Evolutionary conservation across 1,284 basidiomycete species (phyloP), one percentile per base, ranked within the genome.

Genomic region (Austropuccinia psidii): DNA sequence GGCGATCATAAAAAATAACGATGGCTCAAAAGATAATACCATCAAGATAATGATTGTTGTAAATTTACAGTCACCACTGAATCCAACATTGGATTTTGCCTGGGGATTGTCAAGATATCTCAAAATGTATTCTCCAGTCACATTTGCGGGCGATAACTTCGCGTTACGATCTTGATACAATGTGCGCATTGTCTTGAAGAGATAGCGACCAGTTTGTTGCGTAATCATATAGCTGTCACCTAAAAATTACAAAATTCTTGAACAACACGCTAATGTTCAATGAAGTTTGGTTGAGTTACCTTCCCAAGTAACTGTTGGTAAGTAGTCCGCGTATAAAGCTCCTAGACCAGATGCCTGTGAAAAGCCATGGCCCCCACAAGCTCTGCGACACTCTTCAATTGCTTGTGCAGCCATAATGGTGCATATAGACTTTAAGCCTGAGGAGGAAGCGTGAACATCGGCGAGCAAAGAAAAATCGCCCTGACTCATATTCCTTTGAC

Each of bases 361-460:
- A 77, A 78, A 82, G 9, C 81, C 81, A 75, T 82, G 81, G 13
- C 81, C 81, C 57, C 81, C 81, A 66, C 80, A 81, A 8, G 80
- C 80, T 43, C 81, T 75, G 43, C 81, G 77, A 76, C 81, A 82
- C 31, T 79, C 78, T 76, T 82, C 81, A 73, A 82, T 82, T 19
- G 80, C 79, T 2, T 79, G 75, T 35, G 78, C 78, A 31, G 81
- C 80, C 73, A 80, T 80, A 50, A 82, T 76, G 17, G 81, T 82
- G 29, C 76, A 78, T 45, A 81, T 70, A 19, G 77, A 77, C 77
- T 82, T 82, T 55, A 82, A 77, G 17, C 81, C 81, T 0, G 80
- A 81, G 39, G 77, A 78, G 50, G 77, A 77, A 6, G 81, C 78
- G 73, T 82, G 81, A 17, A 80, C 80, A 72, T 82, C 81, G 58